These are phyloP conservation scores for Rhodotorula sp. DNA, from an alignment of 1,284 basidiomycete genomes.

Conservation along the genomic window DNA sequence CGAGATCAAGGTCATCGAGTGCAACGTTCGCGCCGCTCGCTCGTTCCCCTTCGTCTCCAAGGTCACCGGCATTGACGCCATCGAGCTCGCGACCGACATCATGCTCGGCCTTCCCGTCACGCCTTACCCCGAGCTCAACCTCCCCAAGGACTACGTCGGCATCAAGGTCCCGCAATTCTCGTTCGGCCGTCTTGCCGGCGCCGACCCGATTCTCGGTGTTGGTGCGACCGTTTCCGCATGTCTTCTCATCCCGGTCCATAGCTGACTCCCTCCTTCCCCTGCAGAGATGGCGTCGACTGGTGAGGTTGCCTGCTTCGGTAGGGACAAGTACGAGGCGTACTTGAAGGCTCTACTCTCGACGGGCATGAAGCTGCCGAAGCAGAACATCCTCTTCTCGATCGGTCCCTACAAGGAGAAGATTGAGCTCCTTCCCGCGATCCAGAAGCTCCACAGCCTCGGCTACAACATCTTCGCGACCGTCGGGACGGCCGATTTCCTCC, in stretches of 20 bases:
- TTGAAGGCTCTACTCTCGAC: slow-evolving; percentile 95
- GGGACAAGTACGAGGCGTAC: slow-evolving; percentile 97
- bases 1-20: slow-evolving; percentile 99
- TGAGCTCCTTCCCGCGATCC: slow-evolving; percentile 92
- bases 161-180: slow-evolving; percentile 99
- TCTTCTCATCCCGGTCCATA: background rate
- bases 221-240: slow-evolving; percentile 46
- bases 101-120: slow-evolving; percentile 90
- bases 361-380: slow-evolving; percentile 88
- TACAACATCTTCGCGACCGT: slow-evolving; percentile 97
- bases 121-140: slow-evolving; percentile 71
- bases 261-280: slow-evolving; percentile 73
- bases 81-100: slow-evolving; percentile 97
- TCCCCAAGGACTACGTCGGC: slow-evolving; percentile 91
- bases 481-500: slow-evolving; percentile 93
- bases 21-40: slow-evolving; percentile 94
- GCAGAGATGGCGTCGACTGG: slow-evolving; percentile 98
- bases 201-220: slow-evolving; percentile 96
- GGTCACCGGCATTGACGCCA: slow-evolving; percentile 94
- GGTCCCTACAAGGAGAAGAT: slow-evolving; percentile 98
- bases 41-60: slow-evolving; percentile 99
- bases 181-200: slow-evolving; percentile 90
- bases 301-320: slow-evolving; percentile 97
- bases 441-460: slow-evolving; percentile 88
- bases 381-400: slow-evolving; percentile 90